These are phyloP conservation scores for Borovskyia barvae DNA, from an alignment of 208 protist genomes.

Conservation along the genomic window DNA sequence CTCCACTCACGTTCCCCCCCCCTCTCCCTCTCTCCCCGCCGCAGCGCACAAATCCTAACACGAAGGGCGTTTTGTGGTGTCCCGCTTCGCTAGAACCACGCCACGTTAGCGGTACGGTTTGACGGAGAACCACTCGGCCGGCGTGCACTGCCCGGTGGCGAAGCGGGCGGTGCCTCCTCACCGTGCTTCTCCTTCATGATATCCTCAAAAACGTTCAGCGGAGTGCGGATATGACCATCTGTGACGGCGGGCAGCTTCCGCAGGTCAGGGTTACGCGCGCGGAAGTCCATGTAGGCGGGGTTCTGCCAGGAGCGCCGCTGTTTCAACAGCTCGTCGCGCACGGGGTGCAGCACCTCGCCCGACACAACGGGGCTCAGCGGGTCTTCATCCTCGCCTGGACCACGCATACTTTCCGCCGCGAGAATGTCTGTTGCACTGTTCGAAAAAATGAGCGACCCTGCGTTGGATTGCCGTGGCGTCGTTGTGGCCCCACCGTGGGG, in stretches of 20 bases:
- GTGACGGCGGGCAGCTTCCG: constrained; percentile 55
- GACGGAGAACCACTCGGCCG: constrained; percentile 15
- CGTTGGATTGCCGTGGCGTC: constrained; percentile 14
- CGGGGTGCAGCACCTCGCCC: constrained; percentile 47
- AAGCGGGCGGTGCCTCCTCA: constrained; percentile 30
- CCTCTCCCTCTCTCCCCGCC: background rate
- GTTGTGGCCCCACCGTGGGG: constrained; percentile 25
- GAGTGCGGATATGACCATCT: constrained; percentile 66
- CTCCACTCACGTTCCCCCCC: background rate
- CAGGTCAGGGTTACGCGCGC: constrained; percentile 38
- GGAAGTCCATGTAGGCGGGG: constrained; percentile 45
- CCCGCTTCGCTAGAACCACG: constrained; percentile 35
- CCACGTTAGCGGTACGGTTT: constrained; percentile 33
- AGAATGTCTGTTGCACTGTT: constrained; percentile 24
- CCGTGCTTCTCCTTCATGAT: constrained; percentile 58
- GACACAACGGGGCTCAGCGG: constrained; percentile 56
- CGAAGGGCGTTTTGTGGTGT: too few relatives aligned
- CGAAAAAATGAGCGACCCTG: background rate
- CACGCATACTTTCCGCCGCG: constrained; percentile 34
- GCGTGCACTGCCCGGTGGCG: constrained; percentile 21
- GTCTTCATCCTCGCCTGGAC: constrained; percentile 66
- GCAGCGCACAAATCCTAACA: background rate
- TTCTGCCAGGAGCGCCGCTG: constrained; percentile 33
- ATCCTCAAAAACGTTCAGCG: constrained; percentile 76
- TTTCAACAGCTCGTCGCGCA: constrained; percentile 58